A percentile compares a stretch with the other conserved stretches of the same genome.
Conservation (phyloP, 2,329 filamentous ascomycete genomes). For the Penicillium brasilianum region DNA sequence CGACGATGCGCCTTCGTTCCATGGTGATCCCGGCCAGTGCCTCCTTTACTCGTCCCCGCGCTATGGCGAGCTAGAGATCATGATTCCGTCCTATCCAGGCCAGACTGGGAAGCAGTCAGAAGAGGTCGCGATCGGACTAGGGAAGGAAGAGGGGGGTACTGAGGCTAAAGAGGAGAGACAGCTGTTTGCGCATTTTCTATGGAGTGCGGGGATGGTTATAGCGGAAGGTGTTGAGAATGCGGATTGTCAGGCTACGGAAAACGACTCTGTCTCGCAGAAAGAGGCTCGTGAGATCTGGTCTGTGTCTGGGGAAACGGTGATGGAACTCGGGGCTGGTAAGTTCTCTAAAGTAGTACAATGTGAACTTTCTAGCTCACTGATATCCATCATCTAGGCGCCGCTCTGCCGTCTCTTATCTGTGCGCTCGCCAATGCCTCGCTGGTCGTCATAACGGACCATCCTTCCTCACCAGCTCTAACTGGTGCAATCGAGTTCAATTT, state of each 20-base stretch:
- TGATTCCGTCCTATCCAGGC: slow-evolving; percentile 50
- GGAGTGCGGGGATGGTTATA: slow-evolving; percentile 58
- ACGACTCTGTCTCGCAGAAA: slow-evolving; percentile 22
- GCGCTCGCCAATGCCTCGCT: slow-evolving; percentile 42
- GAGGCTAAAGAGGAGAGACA: slow-evolving; percentile 53
- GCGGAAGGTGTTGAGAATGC: slow-evolving; percentile 49
- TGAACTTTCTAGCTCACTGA: not conserved
- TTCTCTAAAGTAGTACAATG: slow-evolving; percentile 20
- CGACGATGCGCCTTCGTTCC: slow-evolving; percentile 59
- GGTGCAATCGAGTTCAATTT: slow-evolving; percentile 55
- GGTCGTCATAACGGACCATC: slow-evolving; percentile 59
- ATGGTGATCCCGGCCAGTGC: slow-evolving; percentile 58
- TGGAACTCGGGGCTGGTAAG: slow-evolving; percentile 67
- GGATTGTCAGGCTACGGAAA: slow-evolving; percentile 10
- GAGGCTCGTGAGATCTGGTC: slow-evolving; percentile 41
- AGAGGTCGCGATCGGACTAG: slow-evolving; percentile 21
- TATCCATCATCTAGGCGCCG: slow-evolving; percentile 39
- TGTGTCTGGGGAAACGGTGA: slow-evolving; percentile 56
- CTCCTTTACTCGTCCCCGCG: slow-evolving; percentile 56
- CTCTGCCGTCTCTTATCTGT: slow-evolving; percentile 48
- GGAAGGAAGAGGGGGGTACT: slow-evolving; percentile 20
- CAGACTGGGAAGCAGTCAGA: slow-evolving; percentile 34
- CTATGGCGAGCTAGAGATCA: slow-evolving; percentile 48
- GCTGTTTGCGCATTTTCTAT: slow-evolving; percentile 65
- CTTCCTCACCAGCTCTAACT: slow-evolving; percentile 48